A percentile compares a stretch with the other conserved stretches of the same genome.
phyloP scores from a whole-genome alignment of 805 yeast genomes.

The Barnettozyma vustinii region DNA sequence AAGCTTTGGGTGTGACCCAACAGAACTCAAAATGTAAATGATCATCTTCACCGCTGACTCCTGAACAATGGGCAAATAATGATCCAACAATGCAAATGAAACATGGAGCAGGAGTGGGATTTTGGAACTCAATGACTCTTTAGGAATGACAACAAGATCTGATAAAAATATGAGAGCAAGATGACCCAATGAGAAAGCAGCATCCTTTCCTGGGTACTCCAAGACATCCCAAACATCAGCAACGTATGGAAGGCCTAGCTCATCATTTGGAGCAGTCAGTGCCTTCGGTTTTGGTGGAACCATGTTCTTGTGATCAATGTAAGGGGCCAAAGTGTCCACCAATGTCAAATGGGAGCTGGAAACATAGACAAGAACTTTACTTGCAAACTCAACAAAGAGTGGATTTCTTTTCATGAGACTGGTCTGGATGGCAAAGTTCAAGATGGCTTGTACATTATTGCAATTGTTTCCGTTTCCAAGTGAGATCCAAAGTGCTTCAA shows the following conservation, averaged over 20 bases:
- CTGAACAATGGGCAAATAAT: constrained; percentile 76
- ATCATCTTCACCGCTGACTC: constrained; percentile 78
- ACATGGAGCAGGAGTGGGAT: constrained; percentile 76
- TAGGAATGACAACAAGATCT: constrained; percentile 66
- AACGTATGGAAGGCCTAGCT: constrained; percentile 58
- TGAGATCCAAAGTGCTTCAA: constrained; percentile 94
- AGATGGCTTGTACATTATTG: constrained; percentile 63
- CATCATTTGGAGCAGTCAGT: constrained; percentile 28
- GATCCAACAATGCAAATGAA: constrained; percentile 78
- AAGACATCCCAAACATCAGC: constrained; percentile 61
- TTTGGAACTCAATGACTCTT: constrained; percentile 52
- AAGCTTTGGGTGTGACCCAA: constrained; percentile 46
- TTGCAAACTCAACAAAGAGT: constrained; percentile 66
- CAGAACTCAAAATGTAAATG: constrained; percentile 60
- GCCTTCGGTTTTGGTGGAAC: constrained; percentile 57
- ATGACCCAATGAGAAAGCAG: constrained; percentile 83
- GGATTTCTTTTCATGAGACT: constrained; percentile 70
- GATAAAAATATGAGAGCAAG: constrained; percentile 79
- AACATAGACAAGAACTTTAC: constrained; percentile 77
- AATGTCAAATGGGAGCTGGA: constrained; percentile 50
- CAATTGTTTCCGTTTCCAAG: constrained; percentile 70
- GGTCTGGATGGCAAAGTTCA: constrained; percentile 62
- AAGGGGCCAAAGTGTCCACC: constrained; percentile 59
- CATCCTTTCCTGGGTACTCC: constrained; percentile 55
- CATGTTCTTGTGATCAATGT: constrained; percentile 82